These are phyloP conservation scores for Nepenthes mirabilis DNA, from an alignment of 148 eudicot genomes.

Conservation along the genomic window DNA sequence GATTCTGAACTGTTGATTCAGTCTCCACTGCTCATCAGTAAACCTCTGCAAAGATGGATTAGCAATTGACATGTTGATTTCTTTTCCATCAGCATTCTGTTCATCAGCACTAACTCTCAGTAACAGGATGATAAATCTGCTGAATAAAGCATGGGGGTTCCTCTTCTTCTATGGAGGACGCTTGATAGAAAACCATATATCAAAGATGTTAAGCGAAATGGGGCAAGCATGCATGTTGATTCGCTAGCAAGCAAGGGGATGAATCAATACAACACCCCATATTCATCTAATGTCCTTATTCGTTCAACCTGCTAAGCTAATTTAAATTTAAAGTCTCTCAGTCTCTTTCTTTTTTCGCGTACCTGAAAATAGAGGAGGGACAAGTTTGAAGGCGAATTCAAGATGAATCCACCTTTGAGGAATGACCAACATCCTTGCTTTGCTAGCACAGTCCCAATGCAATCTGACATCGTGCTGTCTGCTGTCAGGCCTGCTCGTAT, in stretches of 20 bases:
- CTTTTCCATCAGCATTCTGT: slow-evolving; percentile 32
- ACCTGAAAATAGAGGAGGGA: slow-evolving; percentile 58
- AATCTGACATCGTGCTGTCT: slow-evolving; percentile 19
- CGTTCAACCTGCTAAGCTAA: too few species aligned
- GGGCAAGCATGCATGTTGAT: too few species aligned
- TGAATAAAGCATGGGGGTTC: not conserved
- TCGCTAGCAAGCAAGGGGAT: too few species aligned
- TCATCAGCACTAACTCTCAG: not conserved
- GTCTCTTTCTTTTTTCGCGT: not conserved
- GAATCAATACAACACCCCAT: too few species aligned
- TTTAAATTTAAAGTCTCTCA: too few species aligned
- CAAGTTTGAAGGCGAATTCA: slow-evolving; percentile 30
- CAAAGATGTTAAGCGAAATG: too few species aligned
- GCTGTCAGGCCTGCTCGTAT: slow-evolving; percentile 38
- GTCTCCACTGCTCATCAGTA: slow-evolving; percentile 60
- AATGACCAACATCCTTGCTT: slow-evolving; percentile 84
- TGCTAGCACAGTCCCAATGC: slow-evolving; percentile 65
- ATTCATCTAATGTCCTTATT: too few species aligned
- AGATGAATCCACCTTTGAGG: slow-evolving; percentile 78
- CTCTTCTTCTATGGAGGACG: too few species aligned
- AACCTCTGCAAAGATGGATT: slow-evolving; percentile 79
- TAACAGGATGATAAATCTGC: not conserved
- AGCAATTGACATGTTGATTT: slow-evolving; percentile 33
- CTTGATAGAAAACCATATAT: too few species aligned
- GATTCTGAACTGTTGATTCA: slow-evolving; percentile 46